A percentile compares a stretch with the other conserved stretches of the same genome.
phyloP scores from a whole-genome alignment of 306 rosid species.

The Prunus dulcis region DNA sequence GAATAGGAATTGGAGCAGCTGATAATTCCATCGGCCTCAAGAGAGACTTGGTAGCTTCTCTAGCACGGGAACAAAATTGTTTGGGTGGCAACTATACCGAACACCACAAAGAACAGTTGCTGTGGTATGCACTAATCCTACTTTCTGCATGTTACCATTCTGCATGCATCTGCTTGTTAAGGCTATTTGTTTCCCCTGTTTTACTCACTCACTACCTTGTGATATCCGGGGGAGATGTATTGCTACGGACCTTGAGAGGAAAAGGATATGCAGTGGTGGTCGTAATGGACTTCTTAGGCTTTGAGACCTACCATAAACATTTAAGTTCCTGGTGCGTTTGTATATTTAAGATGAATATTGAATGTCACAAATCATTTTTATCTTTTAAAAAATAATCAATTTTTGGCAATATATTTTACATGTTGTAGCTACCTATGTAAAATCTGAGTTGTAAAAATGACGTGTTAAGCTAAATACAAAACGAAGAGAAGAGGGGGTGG shows the following conservation, averaged over 20 bases:
- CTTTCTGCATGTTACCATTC: no score
- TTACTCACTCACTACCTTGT: conserved; percentile 18
- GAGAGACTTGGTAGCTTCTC: conserved; percentile 91
- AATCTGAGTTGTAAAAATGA: not conserved
- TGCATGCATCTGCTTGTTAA: not conserved
- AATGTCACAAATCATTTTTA: not conserved
- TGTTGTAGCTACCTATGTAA: not conserved
- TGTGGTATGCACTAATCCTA: conserved; percentile 48
- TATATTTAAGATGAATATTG: not conserved
- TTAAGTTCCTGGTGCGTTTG: conserved; percentile 24
- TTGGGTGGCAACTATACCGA: conserved; percentile 97
- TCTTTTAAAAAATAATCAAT: not conserved
- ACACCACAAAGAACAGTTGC: conserved; percentile 90
- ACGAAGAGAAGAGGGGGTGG: not conserved
- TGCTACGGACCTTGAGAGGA: conserved; percentile 89
- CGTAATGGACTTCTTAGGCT: conserved; percentile 91
- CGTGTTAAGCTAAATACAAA: not conserved
- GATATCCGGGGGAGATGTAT: conserved; percentile 70
- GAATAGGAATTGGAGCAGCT: conserved; percentile 95
- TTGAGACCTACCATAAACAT: conserved; percentile 98
- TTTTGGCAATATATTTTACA: not conserved
- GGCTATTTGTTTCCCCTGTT: conserved; percentile 6
- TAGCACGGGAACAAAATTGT: conserved; percentile 69
- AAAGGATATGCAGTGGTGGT: conserved; percentile 95
- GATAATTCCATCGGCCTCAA: conserved; percentile 98